Evolutionary conservation across 371 early-diverging fungal species (phyloP), one percentile per base, ranked within the genome.

Genomic region (Apophysomyces elegans): DNA sequence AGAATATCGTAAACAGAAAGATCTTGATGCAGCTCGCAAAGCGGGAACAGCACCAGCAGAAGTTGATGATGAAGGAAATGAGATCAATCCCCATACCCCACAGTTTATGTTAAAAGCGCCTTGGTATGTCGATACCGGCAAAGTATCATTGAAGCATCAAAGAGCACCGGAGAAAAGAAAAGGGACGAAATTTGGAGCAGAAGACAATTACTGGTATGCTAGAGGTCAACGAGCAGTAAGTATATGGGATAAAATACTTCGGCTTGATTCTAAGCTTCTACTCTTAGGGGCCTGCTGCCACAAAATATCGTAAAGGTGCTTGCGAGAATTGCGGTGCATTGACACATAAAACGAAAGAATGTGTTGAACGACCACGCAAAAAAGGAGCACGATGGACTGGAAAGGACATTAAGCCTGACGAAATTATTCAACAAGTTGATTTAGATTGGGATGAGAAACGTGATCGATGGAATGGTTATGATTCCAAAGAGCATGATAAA

Each of bases 51-150:
- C 93, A 7, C 93, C 95, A 41, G 90, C 95, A n/a, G 95, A 91
- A 64, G 75, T 90, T 7, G 95, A 95, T 78, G 94, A 92, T 47
- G 93, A 94, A 59, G 99, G 98, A 47, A 89, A 90, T 43, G 95
- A 94, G 72, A 97, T 99, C 86, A 98, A 99, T 78, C 99, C 99
- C n/a, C 97, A 99, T 70, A 98, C 98, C 47, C 99, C 99, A 3
- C 91, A 95, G 65, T 98, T 94, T 75, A 97, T 97, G 83, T 86
- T 96, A 11, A 87, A 95, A 39, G 96, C 97, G 54, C 99, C 99
- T 68, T 98, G 94, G 99, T 98, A 98, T 75, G 86, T 96, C 57
- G 94, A 94, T 72, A 91, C 91, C 47, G 93, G 95, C 37, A 88
- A 89, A 70, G 84, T 93, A 0, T 92, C 94, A 4, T 84, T 98